Conservation (phyloP, 345 rosid genomes). For the Populus pruinosa region DNA sequence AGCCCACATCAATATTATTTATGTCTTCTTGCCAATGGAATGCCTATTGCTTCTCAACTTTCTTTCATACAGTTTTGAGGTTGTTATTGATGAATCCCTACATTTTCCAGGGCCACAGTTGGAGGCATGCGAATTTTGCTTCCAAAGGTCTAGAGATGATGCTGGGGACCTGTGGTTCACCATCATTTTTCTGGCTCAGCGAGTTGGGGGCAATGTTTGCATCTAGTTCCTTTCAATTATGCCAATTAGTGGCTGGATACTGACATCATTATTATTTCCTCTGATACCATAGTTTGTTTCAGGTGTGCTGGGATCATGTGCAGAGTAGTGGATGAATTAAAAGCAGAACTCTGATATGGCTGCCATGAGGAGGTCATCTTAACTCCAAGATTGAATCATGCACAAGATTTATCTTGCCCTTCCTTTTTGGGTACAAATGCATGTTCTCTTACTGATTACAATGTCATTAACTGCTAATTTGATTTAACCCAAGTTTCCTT, state of each 20-base stretch:
- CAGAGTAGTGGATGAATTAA: conserved; percentile 1
- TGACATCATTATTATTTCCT: conserved; percentile 2
- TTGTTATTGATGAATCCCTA: conserved; percentile 37
- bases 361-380: conserved; percentile 11
- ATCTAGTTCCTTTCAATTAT: conserved; percentile 17
- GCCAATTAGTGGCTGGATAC: conserved; percentile 8
- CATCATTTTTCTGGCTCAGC: conserved; percentile 18
- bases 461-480: neutral
- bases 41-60: neutral
- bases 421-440: neutral
- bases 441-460: neutral
- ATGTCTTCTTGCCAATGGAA: neutral
- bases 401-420: neutral
- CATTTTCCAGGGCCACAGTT: conserved; percentile 54
- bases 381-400: neutral
- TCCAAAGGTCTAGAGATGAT: conserved; percentile 42
- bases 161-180: conserved; percentile 22
- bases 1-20: neutral
- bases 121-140: conserved; percentile 39
- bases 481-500: neutral
- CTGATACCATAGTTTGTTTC: conserved; percentile 17
- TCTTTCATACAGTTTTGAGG: conserved; percentile 5
- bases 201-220: conserved; percentile 27
- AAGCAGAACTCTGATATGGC: conserved; percentile 2
- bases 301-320: conserved; percentile 12